A percentile compares a stretch with the other conserved stretches of the same genome.
Evolutionary conservation across 2,329 filamentous ascomycete species (phyloP).

Genomic region (Arthrobotrys iridis): DNA sequence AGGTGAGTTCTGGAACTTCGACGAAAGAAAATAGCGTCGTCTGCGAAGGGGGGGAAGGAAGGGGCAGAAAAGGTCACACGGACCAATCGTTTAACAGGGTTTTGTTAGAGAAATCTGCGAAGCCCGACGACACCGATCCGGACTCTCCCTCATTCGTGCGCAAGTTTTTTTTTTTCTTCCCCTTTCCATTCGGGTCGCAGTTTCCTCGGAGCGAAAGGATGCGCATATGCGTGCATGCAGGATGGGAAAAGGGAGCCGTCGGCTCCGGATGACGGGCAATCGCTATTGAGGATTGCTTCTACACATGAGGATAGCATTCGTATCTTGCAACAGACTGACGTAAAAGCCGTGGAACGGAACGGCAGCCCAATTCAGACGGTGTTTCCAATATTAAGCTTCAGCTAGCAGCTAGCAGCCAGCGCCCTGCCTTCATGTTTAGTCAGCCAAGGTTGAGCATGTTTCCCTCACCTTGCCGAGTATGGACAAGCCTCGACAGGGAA

Average conservation of each 20-base stretch:
- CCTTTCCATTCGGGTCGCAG: not conserved
- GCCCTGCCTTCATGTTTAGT: too few relatives aligned
- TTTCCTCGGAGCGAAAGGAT: conserved; percentile 4
- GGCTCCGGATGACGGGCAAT: conserved; percentile 8
- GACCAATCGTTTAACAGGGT: conserved; percentile 24
- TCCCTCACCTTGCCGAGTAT: not conserved
- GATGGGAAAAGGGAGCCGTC: conserved; percentile 9
- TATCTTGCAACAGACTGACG: not conserved
- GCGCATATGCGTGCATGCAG: not conserved
- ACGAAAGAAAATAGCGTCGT: not conserved
- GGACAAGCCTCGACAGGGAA: not conserved
- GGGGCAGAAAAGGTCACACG: conserved; percentile 6
- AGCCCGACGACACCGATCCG: conserved; percentile 4
- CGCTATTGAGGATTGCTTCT: too few relatives aligned
- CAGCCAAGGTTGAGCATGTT: not conserved
- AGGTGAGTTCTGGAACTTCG: conserved; percentile 7
- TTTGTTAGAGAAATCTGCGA: conserved; percentile 19
- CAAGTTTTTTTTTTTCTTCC: conserved; percentile 5
- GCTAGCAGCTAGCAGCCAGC: too few relatives aligned
- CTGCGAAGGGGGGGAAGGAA: not conserved
- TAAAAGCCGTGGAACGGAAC: not conserved
- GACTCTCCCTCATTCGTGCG: not conserved
- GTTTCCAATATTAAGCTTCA: not conserved
- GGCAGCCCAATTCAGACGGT: not conserved
- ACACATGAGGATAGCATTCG: too few relatives aligned